A percentile compares a stretch with the other conserved stretches of the same genome.
Conservation (phyloP, 805 yeast genomes). For the Kuraishia piskuri region DNA sequence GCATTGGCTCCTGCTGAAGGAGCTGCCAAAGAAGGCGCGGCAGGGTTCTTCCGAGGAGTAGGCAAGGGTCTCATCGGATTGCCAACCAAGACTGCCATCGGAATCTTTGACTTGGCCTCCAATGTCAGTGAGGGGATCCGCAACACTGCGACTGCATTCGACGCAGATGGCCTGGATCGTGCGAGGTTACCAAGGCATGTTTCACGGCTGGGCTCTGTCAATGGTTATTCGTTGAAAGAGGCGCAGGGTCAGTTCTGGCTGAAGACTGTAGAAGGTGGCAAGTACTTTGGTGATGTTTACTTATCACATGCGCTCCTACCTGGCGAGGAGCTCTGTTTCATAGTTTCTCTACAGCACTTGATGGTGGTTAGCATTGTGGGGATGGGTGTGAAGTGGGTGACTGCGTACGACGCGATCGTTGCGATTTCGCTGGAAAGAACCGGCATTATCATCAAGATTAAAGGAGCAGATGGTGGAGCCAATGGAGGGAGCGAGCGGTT, state of each 20-base stretch:
- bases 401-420: constrained; percentile 53
- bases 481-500: constrained; percentile 36
- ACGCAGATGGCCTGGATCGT: constrained; percentile 65
- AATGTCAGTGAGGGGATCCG: constrained; percentile 91
- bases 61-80: constrained; percentile 94
- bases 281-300: constrained; percentile 61
- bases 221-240: constrained; percentile 70
- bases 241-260: constrained; percentile 95
- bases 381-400: constrained; percentile 63
- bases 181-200: constrained; percentile 79
- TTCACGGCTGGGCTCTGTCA: constrained; percentile 60
- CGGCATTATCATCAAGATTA: constrained; percentile 64
- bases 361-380: constrained; percentile 56
- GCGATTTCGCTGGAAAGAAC: constrained; percentile 70
- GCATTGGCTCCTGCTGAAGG: constrained; percentile 91
- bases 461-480: constrained; percentile 25
- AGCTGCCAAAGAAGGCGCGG: constrained; percentile 79
- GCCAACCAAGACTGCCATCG: constrained; percentile 96
- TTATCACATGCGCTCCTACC: constrained; percentile 80
- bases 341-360: constrained; percentile 67
- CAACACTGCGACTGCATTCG: constrained; percentile 86
- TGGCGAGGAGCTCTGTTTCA: constrained; percentile 68
- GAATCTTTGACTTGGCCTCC: constrained; percentile 85
- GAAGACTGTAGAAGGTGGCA: constrained; percentile 76
- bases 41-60: constrained; percentile 87